Evolutionary conservation across 305 asterid genomes (phyloP).

Genomic region (Andrographis paniculata): DNA sequence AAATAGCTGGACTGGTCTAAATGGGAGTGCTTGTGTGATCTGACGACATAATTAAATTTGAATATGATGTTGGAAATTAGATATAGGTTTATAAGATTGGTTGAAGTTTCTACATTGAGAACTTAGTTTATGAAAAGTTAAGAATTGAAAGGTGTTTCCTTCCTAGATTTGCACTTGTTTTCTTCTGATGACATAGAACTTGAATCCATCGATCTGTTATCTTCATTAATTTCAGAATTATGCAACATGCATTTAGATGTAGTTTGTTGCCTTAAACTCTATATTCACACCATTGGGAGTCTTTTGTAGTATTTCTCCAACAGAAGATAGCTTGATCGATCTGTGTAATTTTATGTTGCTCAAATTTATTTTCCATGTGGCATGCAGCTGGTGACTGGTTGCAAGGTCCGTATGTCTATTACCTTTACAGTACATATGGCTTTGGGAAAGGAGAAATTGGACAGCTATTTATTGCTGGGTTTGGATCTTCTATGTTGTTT

Average conservation of each 20-base stretch:
- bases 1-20: too few species aligned
- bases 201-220: too few species aligned
- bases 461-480: constrained; percentile 90
- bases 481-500: constrained; percentile 94
- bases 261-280: not conserved
- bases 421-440: constrained; percentile 84
- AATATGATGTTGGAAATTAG: too few species aligned
- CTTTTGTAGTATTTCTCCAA: too few species aligned
- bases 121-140: not conserved
- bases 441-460: constrained; percentile 86
- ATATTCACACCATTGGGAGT: not conserved
- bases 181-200: too few species aligned
- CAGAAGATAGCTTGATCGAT: too few species aligned
- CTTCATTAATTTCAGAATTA: too few species aligned
- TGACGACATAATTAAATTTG: too few species aligned
- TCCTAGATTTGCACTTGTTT: not conserved
- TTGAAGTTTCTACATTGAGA: not conserved
- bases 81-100: constrained; percentile 12
- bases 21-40: too few species aligned
- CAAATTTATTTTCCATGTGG: constrained; percentile 22
- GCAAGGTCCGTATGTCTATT: constrained; percentile 95
- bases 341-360: not conserved
- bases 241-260: too few species aligned
- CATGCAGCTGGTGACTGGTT: constrained; percentile 91
- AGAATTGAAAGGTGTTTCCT: not conserved